Evolutionary conservation across 2,329 filamentous ascomycete genomes (phyloP).

Genomic region (Balansia obtecta): DNA sequence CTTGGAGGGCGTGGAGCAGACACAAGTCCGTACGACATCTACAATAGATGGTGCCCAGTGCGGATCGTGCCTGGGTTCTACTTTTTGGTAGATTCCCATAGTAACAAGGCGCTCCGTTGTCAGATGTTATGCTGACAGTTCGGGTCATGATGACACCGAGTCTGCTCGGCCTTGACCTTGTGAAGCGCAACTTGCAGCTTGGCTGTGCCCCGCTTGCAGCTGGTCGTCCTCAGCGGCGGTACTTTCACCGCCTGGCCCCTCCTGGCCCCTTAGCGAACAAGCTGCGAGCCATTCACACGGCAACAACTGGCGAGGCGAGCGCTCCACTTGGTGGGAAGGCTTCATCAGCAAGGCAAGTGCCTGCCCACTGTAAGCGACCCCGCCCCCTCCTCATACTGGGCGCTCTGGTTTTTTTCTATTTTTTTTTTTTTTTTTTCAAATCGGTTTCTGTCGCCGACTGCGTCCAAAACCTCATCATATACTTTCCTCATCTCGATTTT

Average conservation of each 20-base stretch:
- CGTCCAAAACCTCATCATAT: conserved; percentile 13
- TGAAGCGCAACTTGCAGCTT: no score
- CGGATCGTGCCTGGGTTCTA: no score
- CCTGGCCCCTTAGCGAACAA: no score
- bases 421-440: not conserved
- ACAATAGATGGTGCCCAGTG: no score
- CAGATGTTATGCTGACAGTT: not conserved
- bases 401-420: not conserved
- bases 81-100: not conserved
- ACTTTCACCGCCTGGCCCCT: conserved; percentile 8
- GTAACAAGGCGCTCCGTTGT: not conserved
- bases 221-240: not conserved
- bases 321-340: not conserved
- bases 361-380: not conserved
- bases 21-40: no score
- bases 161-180: no score
- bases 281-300: no score
- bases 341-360: no score
- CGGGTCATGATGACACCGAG: not conserved
- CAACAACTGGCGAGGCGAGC: no score
- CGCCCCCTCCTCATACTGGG: not conserved
- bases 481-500: not conserved
- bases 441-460: not conserved
- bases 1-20: not conserved
- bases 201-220: not conserved